Evolutionary conservation across 805 yeast genomes (phyloP), one percentile per base, ranked within the genome.

Genomic region (Wickerhamiella alocasiicola): DNA sequence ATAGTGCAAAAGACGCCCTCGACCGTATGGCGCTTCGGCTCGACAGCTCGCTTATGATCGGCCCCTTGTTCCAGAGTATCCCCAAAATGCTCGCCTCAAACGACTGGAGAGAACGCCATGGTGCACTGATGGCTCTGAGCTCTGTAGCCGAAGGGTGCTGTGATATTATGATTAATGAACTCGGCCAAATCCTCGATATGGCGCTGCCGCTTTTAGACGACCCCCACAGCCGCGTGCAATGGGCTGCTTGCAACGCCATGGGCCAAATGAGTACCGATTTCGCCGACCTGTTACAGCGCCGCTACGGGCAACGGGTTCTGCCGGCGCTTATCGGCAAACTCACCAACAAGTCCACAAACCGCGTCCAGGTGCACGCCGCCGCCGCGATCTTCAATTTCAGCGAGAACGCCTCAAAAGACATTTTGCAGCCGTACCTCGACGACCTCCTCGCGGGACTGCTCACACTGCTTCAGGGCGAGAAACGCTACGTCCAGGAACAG

Each of bases 301-400:
- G 81, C 38, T 71, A 84, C 16, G 94, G 87, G 46, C 73, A 72
- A 49, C 67, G 81, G 48, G 76, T 91, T 33, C 66, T 91, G 42
- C 97, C 97, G 5, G 91, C 93, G 2, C 68, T 91, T 49, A 81
- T 91, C 41, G 76, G 93, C 9, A 83, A 74, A 66, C 70, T 91
- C 39, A 76, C 78, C 2, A 67, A 70, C 46, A 71, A 71, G 47
- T 74, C 84, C 36, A 55, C 61, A 4, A 87, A 79, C 43, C 70
- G 97, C 55, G 98, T 91, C 18, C 97, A 88, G 64, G 83, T 95
- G 0, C 98, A 91, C 56, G 97, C 96, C 13, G 96, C 98, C 31
- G 98, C 98, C 39, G 98, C 98, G 0, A 67, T 88, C 53, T 97
- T 91, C 34, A 91, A 91, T 59, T 91, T 91, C 58, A 75, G 88